Percentiles rank a stretch among this genome's conserved stretches.
Evolutionary conservation across 331 rosid species (phyloP).

Genomic region (Prunus yedoensis): DNA sequence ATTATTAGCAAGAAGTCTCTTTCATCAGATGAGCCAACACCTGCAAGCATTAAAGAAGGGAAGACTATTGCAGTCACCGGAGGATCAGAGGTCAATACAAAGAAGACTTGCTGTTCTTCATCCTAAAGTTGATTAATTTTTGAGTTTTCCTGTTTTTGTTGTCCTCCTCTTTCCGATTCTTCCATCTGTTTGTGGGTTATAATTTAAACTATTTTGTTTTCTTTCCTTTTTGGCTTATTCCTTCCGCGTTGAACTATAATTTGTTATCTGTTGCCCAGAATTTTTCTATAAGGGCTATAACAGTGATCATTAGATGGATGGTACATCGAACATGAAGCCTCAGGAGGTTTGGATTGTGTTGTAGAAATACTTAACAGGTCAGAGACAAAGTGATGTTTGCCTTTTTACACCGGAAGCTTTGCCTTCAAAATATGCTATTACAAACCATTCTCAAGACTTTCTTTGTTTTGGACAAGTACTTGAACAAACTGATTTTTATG

Average conservation of each 20-base stretch:
- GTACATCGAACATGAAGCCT: background rate
- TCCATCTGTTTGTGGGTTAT: slow-evolving; percentile 15
- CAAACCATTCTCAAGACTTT: background rate
- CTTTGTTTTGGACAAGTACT: background rate
- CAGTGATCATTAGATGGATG: slow-evolving; percentile 4
- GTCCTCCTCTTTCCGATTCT: background rate
- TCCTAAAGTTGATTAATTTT: slow-evolving; percentile 37
- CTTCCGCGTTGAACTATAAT: slow-evolving; percentile 13
- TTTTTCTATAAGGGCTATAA: background rate
- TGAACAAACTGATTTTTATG: no score
- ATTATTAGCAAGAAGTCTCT: slow-evolving; percentile 81
- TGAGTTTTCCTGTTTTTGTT: slow-evolving; percentile 4
- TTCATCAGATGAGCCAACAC: slow-evolving; percentile 47
- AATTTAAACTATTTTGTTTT: background rate
- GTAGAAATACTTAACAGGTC: background rate
- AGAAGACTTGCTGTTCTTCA: slow-evolving; percentile 73
- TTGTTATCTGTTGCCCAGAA: slow-evolving; percentile 19
- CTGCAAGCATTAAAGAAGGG: slow-evolving; percentile 60
- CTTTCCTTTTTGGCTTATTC: background rate
- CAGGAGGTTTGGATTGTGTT: background rate
- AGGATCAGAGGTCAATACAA: slow-evolving; percentile 46
- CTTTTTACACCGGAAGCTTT: background rate
- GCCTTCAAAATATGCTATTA: background rate
- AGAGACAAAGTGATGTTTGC: background rate
- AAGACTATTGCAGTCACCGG: slow-evolving; percentile 56